Conservation (phyloP, 78 protist species). For the Pigoraptor vietnamica region DNA sequence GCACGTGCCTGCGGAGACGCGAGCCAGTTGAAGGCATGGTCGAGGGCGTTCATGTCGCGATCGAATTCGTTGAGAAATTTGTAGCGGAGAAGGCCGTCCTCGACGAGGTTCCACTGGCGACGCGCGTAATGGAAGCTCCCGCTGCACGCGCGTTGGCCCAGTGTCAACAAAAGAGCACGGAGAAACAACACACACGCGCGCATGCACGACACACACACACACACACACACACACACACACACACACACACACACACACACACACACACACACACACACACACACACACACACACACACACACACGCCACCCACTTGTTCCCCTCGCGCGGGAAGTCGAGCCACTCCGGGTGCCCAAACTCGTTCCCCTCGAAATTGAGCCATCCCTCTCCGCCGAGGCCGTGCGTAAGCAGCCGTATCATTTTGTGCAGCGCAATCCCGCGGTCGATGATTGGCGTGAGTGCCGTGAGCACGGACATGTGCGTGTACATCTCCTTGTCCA, state of each 20-base stretch:
- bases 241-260: background rate
- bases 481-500: conserved; percentile 89
- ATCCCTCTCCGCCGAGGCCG: conserved; percentile 89
- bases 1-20: background rate
- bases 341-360: conserved; percentile 99
- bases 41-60: conserved; percentile 29
- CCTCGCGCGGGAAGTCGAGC: conserved; percentile 96
- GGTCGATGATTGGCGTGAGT: conserved; percentile 48
- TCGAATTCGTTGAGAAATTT: conserved; percentile 46
- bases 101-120: conserved; percentile 73
- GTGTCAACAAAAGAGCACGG: background rate
- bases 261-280: background rate
- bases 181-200: background rate
- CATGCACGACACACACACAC: background rate
- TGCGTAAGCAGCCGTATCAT: conserved; percentile 63
- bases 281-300: background rate
- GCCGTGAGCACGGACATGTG: conserved; percentile 51
- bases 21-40: background rate
- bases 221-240: background rate
- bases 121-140: conserved; percentile 67
- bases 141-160: background rate
- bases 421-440: conserved; percentile 93
- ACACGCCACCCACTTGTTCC: conserved; percentile 59
- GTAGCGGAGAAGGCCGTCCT: conserved; percentile 57
- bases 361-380: conserved; percentile 93